A percentile compares a stretch with the other conserved stretches of the same genome.
Conservation (phyloP, 768 basidiomycete species). For the Scleroderma bovista region DNA sequence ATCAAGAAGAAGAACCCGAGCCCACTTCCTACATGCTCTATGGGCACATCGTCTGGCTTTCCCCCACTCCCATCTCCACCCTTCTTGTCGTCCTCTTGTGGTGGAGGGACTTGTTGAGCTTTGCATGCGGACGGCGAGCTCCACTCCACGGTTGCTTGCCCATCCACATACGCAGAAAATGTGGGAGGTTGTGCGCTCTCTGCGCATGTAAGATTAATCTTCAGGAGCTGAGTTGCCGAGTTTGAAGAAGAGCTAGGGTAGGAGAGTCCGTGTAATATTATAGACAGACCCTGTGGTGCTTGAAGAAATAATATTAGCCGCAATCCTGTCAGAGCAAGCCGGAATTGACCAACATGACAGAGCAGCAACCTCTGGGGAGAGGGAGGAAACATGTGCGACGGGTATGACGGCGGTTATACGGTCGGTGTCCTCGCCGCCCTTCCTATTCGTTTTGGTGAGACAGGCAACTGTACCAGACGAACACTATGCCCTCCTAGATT, state of each 20-base stretch:
- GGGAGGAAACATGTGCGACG: conserved; percentile 42
- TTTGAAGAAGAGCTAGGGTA: conserved; percentile 50
- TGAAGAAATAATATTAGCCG: conserved; percentile 7
- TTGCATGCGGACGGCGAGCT: conserved; percentile 53
- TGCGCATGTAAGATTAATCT: conserved; percentile 56
- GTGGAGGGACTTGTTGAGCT: conserved; percentile 13
- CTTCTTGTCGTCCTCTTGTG: conserved; percentile 23
- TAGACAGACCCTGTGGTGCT: conserved; percentile 52
- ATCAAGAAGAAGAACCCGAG: conserved; percentile 88
- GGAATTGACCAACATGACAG: conserved; percentile 35
- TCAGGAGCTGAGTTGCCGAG: conserved; percentile 51
- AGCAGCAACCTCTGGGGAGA: conserved; percentile 20
- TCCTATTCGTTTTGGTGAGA: conserved; percentile 61
- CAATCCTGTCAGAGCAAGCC: not conserved
- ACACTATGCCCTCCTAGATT: conserved; percentile 44
- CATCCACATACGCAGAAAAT: conserved; percentile 58
- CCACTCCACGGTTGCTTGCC: conserved; percentile 57
- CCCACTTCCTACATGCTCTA: conserved; percentile 56
- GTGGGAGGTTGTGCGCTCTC: conserved; percentile 39
- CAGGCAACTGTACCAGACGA: conserved; percentile 65
- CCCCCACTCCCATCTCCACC: conserved; percentile 10
- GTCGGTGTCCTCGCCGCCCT: conserved; percentile 41
- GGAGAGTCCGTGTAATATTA: conserved; percentile 53
- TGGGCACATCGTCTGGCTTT: conserved; percentile 23
- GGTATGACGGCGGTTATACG: conserved; percentile 73